phyloP scores from a whole-genome alignment of 176 grass and related monocot species.

The Paspalum notatum region DNA sequence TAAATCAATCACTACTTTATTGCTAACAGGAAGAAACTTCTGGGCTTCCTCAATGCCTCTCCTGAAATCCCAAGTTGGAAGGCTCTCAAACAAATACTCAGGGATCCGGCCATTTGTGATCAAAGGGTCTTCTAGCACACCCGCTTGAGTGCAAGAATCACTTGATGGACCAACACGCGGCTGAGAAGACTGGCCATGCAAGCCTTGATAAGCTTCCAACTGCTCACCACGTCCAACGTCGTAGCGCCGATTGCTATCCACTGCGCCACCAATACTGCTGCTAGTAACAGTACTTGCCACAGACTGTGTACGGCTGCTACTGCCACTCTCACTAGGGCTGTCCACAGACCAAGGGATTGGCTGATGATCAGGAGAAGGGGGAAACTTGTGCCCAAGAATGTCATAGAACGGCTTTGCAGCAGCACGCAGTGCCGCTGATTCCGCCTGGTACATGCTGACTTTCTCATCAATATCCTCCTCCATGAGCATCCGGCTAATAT shows the following conservation, averaged over 20 bases:
- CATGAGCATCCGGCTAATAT: constrained; percentile 93
- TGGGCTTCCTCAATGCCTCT: constrained; percentile 76
- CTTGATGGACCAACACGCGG: constrained; percentile 39
- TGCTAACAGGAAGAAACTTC: constrained; percentile 63
- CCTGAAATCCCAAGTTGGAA: constrained; percentile 93
- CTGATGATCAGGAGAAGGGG: constrained; percentile 57
- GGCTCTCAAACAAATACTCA: constrained; percentile 75
- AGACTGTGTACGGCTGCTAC: constrained; percentile 30
- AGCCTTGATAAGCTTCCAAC: constrained; percentile 33
- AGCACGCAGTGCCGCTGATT: constrained; percentile 59
- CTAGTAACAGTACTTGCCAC: constrained; percentile 38
- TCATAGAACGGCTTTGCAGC: constrained; percentile 91
- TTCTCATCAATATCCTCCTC: constrained; percentile 99
- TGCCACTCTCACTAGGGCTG: constrained; percentile 59
- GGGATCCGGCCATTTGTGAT: constrained; percentile 59
- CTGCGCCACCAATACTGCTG: constrained; percentile 28
- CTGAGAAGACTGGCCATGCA: constrained; percentile 38
- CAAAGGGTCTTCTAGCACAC: constrained; percentile 64
- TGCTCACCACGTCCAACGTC: constrained; percentile 30
- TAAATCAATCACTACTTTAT: constrained; percentile 60
- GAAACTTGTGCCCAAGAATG: constrained; percentile 94
- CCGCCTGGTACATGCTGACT: constrained; percentile 81
- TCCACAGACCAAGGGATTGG: constrained; percentile 38
- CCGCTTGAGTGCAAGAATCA: constrained; percentile 14
- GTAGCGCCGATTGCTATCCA: constrained; percentile 29